These are phyloP conservation scores for Erucastrum elatum DNA, from an alignment of 345 rosid species.

Conservation along the genomic window DNA sequence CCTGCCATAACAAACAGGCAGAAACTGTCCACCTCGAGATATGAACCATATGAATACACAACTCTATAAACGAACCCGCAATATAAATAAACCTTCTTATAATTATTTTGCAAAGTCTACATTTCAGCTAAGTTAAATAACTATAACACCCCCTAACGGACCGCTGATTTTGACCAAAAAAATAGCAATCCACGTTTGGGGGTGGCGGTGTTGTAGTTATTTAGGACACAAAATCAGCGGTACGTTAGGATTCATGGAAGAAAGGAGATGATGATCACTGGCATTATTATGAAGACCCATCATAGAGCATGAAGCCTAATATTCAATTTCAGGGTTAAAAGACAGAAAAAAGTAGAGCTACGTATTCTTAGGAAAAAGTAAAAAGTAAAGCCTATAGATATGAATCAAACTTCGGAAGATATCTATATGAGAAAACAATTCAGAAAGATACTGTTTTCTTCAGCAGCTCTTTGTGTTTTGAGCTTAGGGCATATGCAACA, in stretches of 20 bases:
- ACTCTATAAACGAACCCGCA: slow-evolving; percentile 5
- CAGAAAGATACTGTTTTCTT: slow-evolving; percentile 22
- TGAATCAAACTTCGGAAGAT: neutral
- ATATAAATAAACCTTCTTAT: neutral
- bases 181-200: neutral
- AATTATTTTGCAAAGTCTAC: neutral
- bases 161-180: too few species aligned
- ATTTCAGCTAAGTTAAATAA: neutral
- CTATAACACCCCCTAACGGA: too few species aligned
- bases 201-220: neutral
- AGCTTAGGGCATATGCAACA: neutral
- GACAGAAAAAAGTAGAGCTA: slow-evolving; percentile 11
- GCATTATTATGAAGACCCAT: slow-evolving; percentile 38
- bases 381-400: slow-evolving; percentile 23
- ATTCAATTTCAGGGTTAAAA: slow-evolving; percentile 27
- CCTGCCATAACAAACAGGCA: slow-evolving; percentile 21
- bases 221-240: neutral
- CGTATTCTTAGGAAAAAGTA: neutral
- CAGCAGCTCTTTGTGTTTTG: slow-evolving; percentile 27
- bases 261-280: slow-evolving; percentile 36
- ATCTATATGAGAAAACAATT: neutral
- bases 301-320: slow-evolving; percentile 20
- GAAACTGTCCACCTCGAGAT: slow-evolving; percentile 22
- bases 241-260: slow-evolving; percentile 16
- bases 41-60: slow-evolving; percentile 25